Percentiles rank a stretch among this genome's conserved stretches.
These are phyloP conservation scores for Penicillium lagena DNA, from an alignment of 495 filamentous ascomycete species.

Conservation along the genomic window DNA sequence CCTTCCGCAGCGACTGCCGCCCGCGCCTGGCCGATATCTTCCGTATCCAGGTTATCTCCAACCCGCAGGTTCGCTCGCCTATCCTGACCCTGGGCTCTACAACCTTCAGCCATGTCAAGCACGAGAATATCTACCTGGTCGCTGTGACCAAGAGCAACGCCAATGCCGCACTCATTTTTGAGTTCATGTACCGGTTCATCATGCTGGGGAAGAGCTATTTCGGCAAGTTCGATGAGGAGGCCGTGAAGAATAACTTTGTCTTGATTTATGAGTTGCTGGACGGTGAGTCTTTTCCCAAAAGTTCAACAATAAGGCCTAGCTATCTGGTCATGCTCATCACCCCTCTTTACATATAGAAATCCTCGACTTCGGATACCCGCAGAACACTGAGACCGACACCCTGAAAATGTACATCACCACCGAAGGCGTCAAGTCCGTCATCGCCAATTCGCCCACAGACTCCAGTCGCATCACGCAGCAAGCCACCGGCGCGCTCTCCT, in stretches of 20 bases:
- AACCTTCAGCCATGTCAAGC: conserved; percentile 98
- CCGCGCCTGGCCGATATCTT: conserved; percentile 97
- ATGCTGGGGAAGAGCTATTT: conserved; percentile 92
- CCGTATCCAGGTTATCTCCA: conserved; percentile 99
- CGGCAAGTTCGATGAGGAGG: conserved; percentile 98
- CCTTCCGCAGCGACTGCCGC: conserved; percentile 95
- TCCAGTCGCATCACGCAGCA: conserved; percentile 98
- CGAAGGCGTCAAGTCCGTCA: conserved; percentile 95
- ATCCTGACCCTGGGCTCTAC: conserved; percentile 97
- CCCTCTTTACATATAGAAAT: conserved; percentile 59
- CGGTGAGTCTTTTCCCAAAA: conserved; percentile 46
- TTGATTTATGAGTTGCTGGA: conserved; percentile 97
- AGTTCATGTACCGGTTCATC: conserved; percentile 92
- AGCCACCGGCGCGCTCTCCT: conserved; percentile 93
- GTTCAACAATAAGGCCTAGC: not conserved
- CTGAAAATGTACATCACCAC: conserved; percentile 99
- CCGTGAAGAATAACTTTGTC: conserved; percentile 99
- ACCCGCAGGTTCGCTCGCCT: conserved; percentile 93
- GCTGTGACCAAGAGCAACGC: conserved; percentile 99
- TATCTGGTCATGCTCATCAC: not conserved
- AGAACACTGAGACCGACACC: conserved; percentile 98
- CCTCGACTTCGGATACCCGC: conserved; percentile 97
- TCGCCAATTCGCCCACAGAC: conserved; percentile 62
- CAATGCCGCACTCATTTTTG: conserved; percentile 97
- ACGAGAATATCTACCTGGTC: conserved; percentile 98